A percentile compares a stretch with the other conserved stretches of the same genome.
These are phyloP conservation scores for Scedosporium minutisporum DNA, from an alignment of 2,329 filamentous ascomycete genomes.

Conservation along the genomic window DNA sequence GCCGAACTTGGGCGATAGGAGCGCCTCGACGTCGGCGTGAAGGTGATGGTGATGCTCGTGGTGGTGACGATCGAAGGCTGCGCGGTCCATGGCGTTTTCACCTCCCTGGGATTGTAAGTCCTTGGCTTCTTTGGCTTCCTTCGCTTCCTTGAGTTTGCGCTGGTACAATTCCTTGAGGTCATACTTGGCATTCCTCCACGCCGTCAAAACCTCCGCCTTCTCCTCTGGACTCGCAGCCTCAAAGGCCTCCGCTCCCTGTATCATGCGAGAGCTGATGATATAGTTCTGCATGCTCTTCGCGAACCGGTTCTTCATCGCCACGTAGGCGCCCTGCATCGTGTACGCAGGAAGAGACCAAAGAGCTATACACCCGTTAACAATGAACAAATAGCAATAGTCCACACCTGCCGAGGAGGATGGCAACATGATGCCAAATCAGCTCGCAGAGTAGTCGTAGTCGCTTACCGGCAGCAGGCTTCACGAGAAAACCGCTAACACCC, in stretches of 20 bases:
- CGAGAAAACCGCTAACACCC: constrained; percentile 68
- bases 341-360: constrained; percentile 50
- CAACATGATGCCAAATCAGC: neutral
- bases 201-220: constrained; percentile 50
- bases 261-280: constrained; percentile 65
- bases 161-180: constrained; percentile 52
- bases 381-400: too few species aligned
- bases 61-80: neutral
- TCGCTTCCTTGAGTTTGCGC: constrained; percentile 34
- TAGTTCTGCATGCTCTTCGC: constrained; percentile 67
- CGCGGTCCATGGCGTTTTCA: neutral
- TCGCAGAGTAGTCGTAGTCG: constrained; percentile 4
- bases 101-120: constrained; percentile 8
- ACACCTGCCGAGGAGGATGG: too few species aligned
- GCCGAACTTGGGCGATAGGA: constrained; percentile 27
- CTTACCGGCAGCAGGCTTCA: constrained; percentile 73
- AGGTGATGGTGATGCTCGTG: constrained; percentile 1
- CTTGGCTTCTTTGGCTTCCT: constrained; percentile 8
- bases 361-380: constrained; percentile 5
- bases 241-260: constrained; percentile 64
- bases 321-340: constrained; percentile 72
- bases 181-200: constrained; percentile 53
- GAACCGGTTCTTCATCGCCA: constrained; percentile 63
- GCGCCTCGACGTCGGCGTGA: constrained; percentile 12
- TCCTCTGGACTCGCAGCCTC: constrained; percentile 45